Evolutionary conservation across 371 early-diverging fungal genomes (phyloP).

Genomic region (Rhizomucor pusillus): DNA sequence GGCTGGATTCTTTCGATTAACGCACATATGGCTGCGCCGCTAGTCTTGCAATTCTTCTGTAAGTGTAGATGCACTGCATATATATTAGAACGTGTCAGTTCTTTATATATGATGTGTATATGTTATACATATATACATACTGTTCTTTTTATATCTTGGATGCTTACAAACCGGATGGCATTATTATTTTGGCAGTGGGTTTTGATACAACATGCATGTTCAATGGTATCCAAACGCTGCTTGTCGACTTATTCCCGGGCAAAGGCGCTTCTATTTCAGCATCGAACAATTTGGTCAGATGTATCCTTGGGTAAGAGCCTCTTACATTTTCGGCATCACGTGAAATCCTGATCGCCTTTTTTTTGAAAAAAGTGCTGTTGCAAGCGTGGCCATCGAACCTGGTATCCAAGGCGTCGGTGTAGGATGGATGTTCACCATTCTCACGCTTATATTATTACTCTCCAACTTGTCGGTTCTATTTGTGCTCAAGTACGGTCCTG

Average conservation of each 20-base stretch:
- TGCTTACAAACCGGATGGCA: too few species aligned
- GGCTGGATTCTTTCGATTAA: slow-evolving; percentile 28
- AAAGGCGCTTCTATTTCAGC: slow-evolving; percentile 45
- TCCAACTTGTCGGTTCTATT: slow-evolving; percentile 1
- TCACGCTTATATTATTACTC: slow-evolving; percentile 17
- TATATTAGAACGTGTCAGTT: neutral
- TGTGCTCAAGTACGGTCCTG: too few species aligned
- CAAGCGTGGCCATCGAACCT: slow-evolving; percentile 27
- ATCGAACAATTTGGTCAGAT: slow-evolving; percentile 38
- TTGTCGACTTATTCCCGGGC: slow-evolving; percentile 38
- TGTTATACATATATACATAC: neutral
- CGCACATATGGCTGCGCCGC: slow-evolving; percentile 23
- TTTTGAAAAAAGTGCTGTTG: slow-evolving; percentile 21
- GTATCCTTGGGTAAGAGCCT: slow-evolving; percentile 31
- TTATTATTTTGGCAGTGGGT: slow-evolving; percentile 20
- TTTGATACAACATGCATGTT: slow-evolving; percentile 13
- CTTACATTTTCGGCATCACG: neutral
- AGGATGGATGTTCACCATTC: slow-evolving; percentile 34
- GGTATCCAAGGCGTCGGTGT: slow-evolving; percentile 30
- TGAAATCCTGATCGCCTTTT: neutral
- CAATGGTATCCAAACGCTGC: slow-evolving; percentile 28
- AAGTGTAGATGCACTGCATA: neutral
- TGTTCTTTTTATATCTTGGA: too few species aligned
- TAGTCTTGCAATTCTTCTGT: slow-evolving; percentile 33
- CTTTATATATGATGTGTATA: neutral